phyloP scores from a whole-genome alignment of 495 filamentous ascomycete species.

The Xylaria acuta region DNA sequence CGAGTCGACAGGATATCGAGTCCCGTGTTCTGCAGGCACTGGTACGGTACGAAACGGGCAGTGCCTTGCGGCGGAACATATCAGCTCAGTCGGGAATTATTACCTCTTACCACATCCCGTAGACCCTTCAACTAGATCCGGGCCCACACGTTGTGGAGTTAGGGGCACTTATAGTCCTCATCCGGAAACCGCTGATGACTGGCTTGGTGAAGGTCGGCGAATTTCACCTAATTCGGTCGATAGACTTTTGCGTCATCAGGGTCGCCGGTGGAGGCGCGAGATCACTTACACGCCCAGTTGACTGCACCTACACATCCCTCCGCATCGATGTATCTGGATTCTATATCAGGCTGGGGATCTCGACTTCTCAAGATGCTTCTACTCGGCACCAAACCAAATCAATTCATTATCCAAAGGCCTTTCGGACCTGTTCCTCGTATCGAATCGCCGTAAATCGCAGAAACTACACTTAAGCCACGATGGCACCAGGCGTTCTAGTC shows the following conservation, averaged over 20 bases:
- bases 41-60: not conserved
- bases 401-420: not conserved
- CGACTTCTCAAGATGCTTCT: not conserved
- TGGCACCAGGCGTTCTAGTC: slow-evolving; percentile 37
- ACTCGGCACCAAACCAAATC: not conserved
- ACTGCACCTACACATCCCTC: slow-evolving; percentile 11
- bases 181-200: not conserved
- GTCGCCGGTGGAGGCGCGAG: slow-evolving; percentile 22
- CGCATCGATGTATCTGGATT: not conserved
- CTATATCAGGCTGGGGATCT: slow-evolving; percentile 12
- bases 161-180: not conserved
- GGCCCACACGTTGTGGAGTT: slow-evolving; percentile 26
- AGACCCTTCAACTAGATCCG: slow-evolving; percentile 24
- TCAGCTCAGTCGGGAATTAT: slow-evolving; percentile 20
- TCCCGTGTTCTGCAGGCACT: slow-evolving; percentile 2
- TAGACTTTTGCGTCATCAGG: slow-evolving; percentile 20
- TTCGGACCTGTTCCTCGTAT: not conserved
- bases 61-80: not conserved
- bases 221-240: slow-evolving; percentile 31
- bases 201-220: slow-evolving; percentile 35
- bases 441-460: not conserved
- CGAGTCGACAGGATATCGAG: not conserved
- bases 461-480: slow-evolving; percentile 24
- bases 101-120: slow-evolving; percentile 19
- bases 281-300: slow-evolving; percentile 31